Percentiles rank a stretch among this genome's conserved stretches.
These are phyloP conservation scores for Monilinia fructigena DNA, from an alignment of 2,329 filamentous ascomycete genomes.

Conservation along the genomic window DNA sequence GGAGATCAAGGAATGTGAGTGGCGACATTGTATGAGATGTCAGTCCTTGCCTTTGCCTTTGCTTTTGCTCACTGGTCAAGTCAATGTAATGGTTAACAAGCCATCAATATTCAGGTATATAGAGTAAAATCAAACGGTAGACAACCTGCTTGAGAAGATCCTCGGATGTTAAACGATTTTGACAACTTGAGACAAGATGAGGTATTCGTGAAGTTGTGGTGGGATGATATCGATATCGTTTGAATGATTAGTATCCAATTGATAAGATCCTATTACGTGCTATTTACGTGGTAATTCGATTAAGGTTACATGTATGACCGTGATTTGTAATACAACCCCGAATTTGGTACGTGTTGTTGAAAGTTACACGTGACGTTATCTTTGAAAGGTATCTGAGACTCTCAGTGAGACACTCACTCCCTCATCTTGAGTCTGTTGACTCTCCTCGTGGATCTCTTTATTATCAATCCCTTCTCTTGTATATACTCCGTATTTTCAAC, in stretches of 20 bases:
- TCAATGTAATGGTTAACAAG: no score
- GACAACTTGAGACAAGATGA: no score
- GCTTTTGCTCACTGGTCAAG: no score
- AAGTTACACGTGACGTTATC: background rate
- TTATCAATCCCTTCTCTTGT: background rate
- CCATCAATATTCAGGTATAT: no score
- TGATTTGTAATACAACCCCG: background rate
- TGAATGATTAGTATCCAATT: background rate
- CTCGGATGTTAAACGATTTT: no score
- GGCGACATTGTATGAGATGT: slow-evolving; percentile 22
- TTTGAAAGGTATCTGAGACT: background rate
- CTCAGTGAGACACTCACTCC: background rate
- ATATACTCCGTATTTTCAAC: background rate
- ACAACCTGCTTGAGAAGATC: no score
- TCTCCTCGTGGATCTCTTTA: background rate
- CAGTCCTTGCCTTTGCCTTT: background rate
- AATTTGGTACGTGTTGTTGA: background rate
- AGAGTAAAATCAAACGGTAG: no score
- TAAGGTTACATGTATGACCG: background rate
- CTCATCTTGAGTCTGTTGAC: background rate
- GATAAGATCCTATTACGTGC: no score
- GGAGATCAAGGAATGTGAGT: slow-evolving; percentile 43
- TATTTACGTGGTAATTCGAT: no score
- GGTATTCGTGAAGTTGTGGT: no score
- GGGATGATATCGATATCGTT: no score